Conservation (phyloP, 805 yeast genomes). For the Kuraishia hungarica region DNA sequence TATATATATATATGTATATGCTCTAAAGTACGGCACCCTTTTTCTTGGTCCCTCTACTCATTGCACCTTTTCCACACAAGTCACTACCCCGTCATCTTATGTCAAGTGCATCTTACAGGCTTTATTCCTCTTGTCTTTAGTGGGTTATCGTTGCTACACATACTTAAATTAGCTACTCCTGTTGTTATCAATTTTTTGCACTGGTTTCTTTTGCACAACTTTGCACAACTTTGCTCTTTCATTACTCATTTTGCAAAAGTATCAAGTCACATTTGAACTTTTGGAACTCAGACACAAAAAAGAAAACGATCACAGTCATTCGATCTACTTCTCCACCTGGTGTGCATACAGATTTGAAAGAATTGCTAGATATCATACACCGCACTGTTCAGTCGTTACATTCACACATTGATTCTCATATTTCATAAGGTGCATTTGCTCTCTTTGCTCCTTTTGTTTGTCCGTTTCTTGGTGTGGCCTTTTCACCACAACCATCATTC, state of each 20-base stretch:
- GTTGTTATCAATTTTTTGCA: not conserved
- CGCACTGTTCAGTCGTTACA: too few species aligned
- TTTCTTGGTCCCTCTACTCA: not conserved
- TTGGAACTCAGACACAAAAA: not conserved
- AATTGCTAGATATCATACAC: too few species aligned
- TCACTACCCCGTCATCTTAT: not conserved
- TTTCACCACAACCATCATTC: not conserved
- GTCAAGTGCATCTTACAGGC: not conserved
- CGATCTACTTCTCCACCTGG: not conserved
- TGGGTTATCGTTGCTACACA: not conserved
- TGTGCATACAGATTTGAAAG: not conserved
- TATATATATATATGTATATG: too few species aligned
- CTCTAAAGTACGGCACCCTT: not conserved
- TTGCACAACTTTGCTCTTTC: not conserved
- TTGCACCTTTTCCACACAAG: not conserved
- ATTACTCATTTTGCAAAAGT: not conserved
- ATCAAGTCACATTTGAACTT: not conserved
- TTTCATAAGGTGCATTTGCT: not conserved
- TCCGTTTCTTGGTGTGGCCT: not conserved
- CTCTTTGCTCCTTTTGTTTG: not conserved
- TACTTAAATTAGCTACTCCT: not conserved
- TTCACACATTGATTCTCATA: not conserved
- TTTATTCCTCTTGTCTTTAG: not conserved
- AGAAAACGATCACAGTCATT: not conserved
- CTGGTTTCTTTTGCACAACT: not conserved